Base-by-base conservation (phyloP, 305 asterid genomes). In the Fraxinus latifolia region DNA sequence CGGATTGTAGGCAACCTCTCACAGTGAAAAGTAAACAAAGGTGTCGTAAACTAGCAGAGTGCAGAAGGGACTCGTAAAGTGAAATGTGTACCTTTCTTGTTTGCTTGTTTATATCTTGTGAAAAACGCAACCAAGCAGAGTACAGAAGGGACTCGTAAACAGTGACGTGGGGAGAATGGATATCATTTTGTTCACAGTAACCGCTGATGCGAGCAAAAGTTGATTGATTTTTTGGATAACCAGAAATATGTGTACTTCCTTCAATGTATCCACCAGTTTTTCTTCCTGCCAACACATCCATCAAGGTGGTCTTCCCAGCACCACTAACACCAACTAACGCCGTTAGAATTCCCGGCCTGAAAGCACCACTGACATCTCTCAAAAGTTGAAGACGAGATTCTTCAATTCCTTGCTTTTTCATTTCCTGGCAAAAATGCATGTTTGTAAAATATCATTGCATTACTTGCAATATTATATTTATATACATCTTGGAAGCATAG, bases 301-400 rank as follows among this genome's bases (percentile, higher is more conserved):
- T 93, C 82, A 96, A 77, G 0, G 99, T 96, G 21, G 99, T 96
- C 90, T 96, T 96, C 3, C 99, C 99, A 29, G 99, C 97, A 47
- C 98, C 99, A 89, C 98, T 94, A 17, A 94, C 95, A 39, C 99
- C 99, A 42, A 96, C 97, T 85, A 96, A 87, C 37, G 99, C 98
- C 7, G 99, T 94, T 15, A 96, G 87, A 78, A 94, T 94, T 9
- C 99, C 98, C 0, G 99, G 99, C 88, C 97, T 87, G 85, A 96
- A 95, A 71, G 94, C 97, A 60, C 99, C 98, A 80, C 96, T 92
- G 3, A 93, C 98, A 42, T 92, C 91, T 80, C 91, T 91, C 86
- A 96, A 79, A 77, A 96, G 77, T 65, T 94, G 99, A 33, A 96
- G 97, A 72, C 95, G 96, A 77, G 90, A 75, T 78, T 93, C 98